phyloP scores from a whole-genome alignment of 2,329 filamentous ascomycete species.

The Xylaria sp. region DNA sequence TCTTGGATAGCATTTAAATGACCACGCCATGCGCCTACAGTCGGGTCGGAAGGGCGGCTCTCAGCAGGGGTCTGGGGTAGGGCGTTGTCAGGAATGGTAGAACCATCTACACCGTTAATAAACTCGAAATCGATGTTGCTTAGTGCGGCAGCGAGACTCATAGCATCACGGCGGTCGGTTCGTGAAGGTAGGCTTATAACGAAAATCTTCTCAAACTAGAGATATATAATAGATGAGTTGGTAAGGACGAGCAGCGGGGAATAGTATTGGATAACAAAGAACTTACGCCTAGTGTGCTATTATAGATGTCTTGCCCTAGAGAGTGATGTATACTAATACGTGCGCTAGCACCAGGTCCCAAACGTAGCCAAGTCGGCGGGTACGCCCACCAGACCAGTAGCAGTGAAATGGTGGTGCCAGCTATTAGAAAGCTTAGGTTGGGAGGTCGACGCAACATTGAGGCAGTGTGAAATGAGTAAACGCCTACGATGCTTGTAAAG shows the following conservation, averaged over 20 bases:
- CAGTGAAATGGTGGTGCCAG: conserved; percentile 1
- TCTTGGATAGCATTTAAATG: conserved; percentile 46
- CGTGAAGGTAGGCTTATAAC: conserved; percentile 21
- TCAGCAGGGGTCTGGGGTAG: conserved; percentile 29
- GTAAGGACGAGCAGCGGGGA: neutral
- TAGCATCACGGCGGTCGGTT: conserved; percentile 30
- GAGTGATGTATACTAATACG: too few relatives aligned
- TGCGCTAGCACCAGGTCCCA: neutral
- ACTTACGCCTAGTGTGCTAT: conserved; percentile 27
- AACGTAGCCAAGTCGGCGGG: neutral
- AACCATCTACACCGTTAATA: conserved; percentile 50
- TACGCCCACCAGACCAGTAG: conserved; percentile 15
- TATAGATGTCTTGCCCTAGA: conserved; percentile 12
- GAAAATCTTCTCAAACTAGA: conserved; percentile 29
- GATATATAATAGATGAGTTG: neutral
- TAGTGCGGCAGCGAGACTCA: conserved; percentile 51
- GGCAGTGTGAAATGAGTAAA: neutral
- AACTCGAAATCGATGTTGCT: conserved; percentile 51
- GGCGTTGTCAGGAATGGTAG: conserved; percentile 43
- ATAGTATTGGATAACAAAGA: neutral
- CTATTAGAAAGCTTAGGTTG: conserved; percentile 1
- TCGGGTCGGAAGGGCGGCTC: conserved; percentile 31
- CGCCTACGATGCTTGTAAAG: neutral
- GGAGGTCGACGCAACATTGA: conserved; percentile 20
- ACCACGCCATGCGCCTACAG: conserved; percentile 46